Evolutionary conservation across 345 rosid genomes (phyloP).

Genomic region (Hibiscus tridactylites): DNA sequence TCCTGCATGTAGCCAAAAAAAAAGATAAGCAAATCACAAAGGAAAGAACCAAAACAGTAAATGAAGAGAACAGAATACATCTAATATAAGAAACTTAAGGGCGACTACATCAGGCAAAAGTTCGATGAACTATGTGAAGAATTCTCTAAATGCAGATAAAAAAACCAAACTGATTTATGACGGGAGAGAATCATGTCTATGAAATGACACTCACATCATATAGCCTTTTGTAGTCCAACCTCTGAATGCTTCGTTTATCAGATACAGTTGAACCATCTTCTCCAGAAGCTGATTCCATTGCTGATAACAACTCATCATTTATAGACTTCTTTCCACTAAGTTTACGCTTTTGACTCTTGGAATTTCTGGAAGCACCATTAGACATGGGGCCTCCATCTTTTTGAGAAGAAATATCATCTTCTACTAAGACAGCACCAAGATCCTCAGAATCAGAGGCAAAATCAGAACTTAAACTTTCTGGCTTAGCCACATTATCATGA

Average conservation of each 20-base stretch:
- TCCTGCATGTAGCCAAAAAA: constrained; percentile 44
- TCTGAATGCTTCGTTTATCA: constrained; percentile 47
- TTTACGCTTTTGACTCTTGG: constrained; percentile 18
- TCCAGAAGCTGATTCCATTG: constrained; percentile 29
- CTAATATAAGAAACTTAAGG: neutral
- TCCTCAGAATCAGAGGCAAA: constrained; percentile 81
- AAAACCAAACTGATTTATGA: neutral
- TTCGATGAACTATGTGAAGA: neutral
- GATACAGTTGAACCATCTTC: constrained; percentile 35
- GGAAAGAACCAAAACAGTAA: neutral
- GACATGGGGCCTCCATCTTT: constrained; percentile 21
- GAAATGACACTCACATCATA: constrained; percentile 64
- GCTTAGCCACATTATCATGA: constrained; percentile 31
- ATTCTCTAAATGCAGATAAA: neutral
- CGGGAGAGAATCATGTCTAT: neutral
- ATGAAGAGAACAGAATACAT: neutral
- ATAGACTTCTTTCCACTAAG: constrained; percentile 19
- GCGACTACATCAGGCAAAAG: neutral
- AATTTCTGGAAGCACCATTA: constrained; percentile 12
- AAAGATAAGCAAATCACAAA: constrained; percentile 16
- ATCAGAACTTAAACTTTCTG: constrained; percentile 67
- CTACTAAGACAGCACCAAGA: constrained; percentile 27
- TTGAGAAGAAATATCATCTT: constrained; percentile 25
- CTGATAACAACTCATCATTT: constrained; percentile 23
- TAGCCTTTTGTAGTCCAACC: constrained; percentile 87